Conservation (phyloP, 306 rosid genomes). For the Vigna reflexopilosa region DNA sequence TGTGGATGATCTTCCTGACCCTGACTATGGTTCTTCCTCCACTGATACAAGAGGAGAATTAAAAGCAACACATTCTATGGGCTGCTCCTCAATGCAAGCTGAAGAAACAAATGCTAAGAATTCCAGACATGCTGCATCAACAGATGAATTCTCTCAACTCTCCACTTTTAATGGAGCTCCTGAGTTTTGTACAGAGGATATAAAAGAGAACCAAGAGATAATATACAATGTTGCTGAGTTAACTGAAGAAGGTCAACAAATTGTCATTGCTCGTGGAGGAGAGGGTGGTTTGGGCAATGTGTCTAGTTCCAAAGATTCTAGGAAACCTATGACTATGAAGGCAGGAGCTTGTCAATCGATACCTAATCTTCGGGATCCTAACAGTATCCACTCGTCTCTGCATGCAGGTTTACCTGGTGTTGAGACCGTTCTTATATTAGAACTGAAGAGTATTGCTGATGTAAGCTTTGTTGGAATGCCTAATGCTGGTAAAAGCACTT, state of each 20-base stretch:
- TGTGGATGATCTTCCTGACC: conserved; percentile 51
- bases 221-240: conserved; percentile 74
- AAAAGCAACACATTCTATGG: conserved; percentile 29
- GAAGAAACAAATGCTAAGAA: conserved; percentile 42
- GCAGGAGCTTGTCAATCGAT: conserved; percentile 38
- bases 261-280: conserved; percentile 77
- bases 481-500: conserved; percentile 97
- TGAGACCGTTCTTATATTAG: conserved; percentile 74
- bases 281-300: conserved; percentile 82
- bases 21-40: conserved; percentile 35
- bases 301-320: conserved; percentile 51
- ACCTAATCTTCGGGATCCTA: conserved; percentile 42
- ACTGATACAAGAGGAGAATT: conserved; percentile 41
- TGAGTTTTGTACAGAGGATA: conserved; percentile 43
- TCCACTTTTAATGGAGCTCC: conserved; percentile 35
- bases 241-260: conserved; percentile 74
- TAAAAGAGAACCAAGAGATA: conserved; percentile 55
- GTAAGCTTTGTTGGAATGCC: conserved; percentile 98
- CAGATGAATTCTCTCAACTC: conserved; percentile 45
- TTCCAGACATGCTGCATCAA: conserved; percentile 42
- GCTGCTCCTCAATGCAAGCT: conserved; percentile 35
- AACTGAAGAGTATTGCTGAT: conserved; percentile 94
- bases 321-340: conserved; percentile 45
- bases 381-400: conserved; percentile 52
- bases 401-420: conserved; percentile 69